These are phyloP conservation scores for Colletotrichum viniferum DNA, from an alignment of 2,329 filamentous ascomycete genomes.

Conservation along the genomic window DNA sequence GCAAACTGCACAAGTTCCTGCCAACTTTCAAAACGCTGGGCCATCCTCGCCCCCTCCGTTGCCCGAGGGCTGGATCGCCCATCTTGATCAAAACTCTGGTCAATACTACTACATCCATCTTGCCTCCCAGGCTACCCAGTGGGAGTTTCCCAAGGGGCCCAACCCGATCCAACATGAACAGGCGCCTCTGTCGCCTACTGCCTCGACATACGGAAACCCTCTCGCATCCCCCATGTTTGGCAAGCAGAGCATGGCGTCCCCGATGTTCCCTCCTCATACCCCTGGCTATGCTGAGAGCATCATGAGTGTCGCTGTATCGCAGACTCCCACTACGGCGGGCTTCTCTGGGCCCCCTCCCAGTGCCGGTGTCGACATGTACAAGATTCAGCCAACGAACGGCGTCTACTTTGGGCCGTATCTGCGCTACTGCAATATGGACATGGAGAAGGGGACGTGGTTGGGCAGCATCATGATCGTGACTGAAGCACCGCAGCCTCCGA, in stretches of 20 bases:
- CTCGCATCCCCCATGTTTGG: slow-evolving; percentile 70
- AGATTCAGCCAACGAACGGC: slow-evolving; percentile 89
- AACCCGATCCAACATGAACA: slow-evolving; percentile 86
- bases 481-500: slow-evolving; percentile 89
- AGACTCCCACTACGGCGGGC: slow-evolving; percentile 77
- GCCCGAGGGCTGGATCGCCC: slow-evolving; percentile 97
- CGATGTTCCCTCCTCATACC: slow-evolving; percentile 81
- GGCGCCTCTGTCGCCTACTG: slow-evolving; percentile 81
- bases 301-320: slow-evolving; percentile 77
- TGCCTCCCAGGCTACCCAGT: slow-evolving; percentile 93
- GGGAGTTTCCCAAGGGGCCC: slow-evolving; percentile 97
- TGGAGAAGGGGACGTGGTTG: slow-evolving; percentile 88
- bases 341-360: slow-evolving; percentile 89
- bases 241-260: slow-evolving; percentile 75
- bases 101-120: slow-evolving; percentile 99
- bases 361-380: slow-evolving; percentile 92
- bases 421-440: slow-evolving; percentile 95
- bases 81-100: slow-evolving; percentile 92
- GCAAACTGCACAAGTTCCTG: slow-evolving; percentile 40
- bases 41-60: slow-evolving; percentile 89
- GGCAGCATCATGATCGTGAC: slow-evolving; percentile 94
- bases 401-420: slow-evolving; percentile 98
- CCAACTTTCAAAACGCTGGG: slow-evolving; percentile 49
- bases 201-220: slow-evolving; percentile 77
- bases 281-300: slow-evolving; percentile 87